Conservation (phyloP, 495 filamentous ascomycete species). For the Pseudoneurospora amorphoporcata region DNA sequence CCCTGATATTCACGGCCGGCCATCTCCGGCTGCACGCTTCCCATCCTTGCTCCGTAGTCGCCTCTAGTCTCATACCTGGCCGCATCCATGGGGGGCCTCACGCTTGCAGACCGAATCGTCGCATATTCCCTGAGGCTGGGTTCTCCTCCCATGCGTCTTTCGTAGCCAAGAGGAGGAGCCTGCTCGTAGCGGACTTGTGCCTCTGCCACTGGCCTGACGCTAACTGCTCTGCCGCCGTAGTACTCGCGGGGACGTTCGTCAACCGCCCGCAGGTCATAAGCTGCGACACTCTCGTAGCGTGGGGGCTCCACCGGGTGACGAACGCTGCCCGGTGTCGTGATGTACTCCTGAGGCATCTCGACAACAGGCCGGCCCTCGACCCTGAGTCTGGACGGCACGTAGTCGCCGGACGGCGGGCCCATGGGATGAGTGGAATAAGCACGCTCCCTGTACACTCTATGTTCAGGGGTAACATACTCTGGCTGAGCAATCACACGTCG, state of each 20-base stretch:
- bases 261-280: slow-evolving; percentile 19
- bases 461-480: slow-evolving; percentile 35
- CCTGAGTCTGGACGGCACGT: slow-evolving; percentile 27
- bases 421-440: slow-evolving; percentile 36
- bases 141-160: slow-evolving; percentile 41
- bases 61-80: slow-evolving; percentile 14
- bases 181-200: slow-evolving; percentile 42
- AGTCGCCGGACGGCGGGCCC: slow-evolving; percentile 30
- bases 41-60: slow-evolving; percentile 17
- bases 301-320: slow-evolving; percentile 29
- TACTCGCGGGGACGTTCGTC: slow-evolving; percentile 39
- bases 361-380: slow-evolving; percentile 21
- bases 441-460: slow-evolving; percentile 40
- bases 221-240: slow-evolving; percentile 38
- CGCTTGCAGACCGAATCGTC: slow-evolving; percentile 17
- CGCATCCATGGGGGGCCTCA: slow-evolving; percentile 9
- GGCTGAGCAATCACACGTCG: slow-evolving; percentile 44
- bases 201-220: slow-evolving; percentile 41
- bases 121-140: slow-evolving; percentile 13
- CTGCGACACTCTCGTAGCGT: slow-evolving; percentile 7
- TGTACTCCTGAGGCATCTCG: slow-evolving; percentile 40
- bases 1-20: slow-evolving; percentile 29
- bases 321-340: slow-evolving; percentile 48
- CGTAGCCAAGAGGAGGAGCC: slow-evolving; percentile 18
- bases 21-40: slow-evolving; percentile 33